These are phyloP conservation scores for Penicillium paxilli DNA, from an alignment of 495 filamentous ascomycete genomes.

Conservation along the genomic window DNA sequence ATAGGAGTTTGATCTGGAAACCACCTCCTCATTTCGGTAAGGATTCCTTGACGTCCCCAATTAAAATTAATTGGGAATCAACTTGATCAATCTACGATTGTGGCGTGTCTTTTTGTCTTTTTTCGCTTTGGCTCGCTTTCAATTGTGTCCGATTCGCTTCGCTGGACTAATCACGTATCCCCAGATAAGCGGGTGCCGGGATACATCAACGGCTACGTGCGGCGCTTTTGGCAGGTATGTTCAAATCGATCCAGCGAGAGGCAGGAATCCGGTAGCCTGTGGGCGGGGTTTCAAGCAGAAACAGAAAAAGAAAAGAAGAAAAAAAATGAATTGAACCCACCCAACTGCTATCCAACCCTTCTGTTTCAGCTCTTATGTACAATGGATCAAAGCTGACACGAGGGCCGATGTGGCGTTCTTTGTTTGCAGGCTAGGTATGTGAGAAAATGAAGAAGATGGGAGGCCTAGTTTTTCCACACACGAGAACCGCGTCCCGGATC, in stretches of 20 bases:
- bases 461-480: neutral
- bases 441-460: neutral
- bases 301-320: too few relatives aligned
- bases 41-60: too few relatives aligned
- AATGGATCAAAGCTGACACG: slow-evolving; percentile 6
- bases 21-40: slow-evolving; percentile 93
- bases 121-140: neutral
- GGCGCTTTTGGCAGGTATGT: slow-evolving; percentile 90
- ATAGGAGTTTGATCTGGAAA: slow-evolving; percentile 96
- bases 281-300: neutral
- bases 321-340: too few relatives aligned
- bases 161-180: slow-evolving; percentile 3
- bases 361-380: neutral
- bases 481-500: too few relatives aligned
- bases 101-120: too few relatives aligned
- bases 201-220: slow-evolving; percentile 91
- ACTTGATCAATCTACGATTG: too few relatives aligned
- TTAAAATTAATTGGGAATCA: too few relatives aligned
- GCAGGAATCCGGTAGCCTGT: neutral
- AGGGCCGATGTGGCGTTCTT: slow-evolving; percentile 8
- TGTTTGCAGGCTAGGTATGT: slow-evolving; percentile 39
- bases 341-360: too few relatives aligned
- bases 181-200: slow-evolving; percentile 83
- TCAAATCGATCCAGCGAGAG: neutral
- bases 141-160: neutral